Base-by-base conservation (phyloP, 2,329 filamentous ascomycete species). In the Scopulariopsis brevicaulis region DNA sequence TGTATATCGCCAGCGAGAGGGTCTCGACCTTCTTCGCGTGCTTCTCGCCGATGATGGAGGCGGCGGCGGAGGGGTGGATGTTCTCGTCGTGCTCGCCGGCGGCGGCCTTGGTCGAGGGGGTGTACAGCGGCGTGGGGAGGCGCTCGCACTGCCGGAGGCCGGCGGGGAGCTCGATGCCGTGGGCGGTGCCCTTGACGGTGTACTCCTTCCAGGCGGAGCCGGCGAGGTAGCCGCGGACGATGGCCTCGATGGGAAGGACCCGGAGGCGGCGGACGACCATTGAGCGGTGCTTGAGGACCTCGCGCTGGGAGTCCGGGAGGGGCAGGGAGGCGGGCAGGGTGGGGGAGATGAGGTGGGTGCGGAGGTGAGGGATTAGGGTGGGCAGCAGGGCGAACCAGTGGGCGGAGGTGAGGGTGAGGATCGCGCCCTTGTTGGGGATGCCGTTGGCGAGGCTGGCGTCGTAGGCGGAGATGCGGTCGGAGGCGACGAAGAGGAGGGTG, bases 381-480 rank as follows among this genome's bases (percentile, higher is more conserved):
- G 71, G 65, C 55, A 79, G 73, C 18, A 80, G 73, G 43, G 69
- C 65, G 70, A 84, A 83, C 80, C 80, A 84, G 65, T 80, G 76
- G 15, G 75, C 75, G 55, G 69, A 71, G 60, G 75, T 65, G 61
- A 71, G 67, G 51, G 58, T 59, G 55, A 82, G 72, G 56, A 82
- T 71, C 59, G 70, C 69, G 63, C 81, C 81, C 73, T 83, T 83
- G 67, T 74, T 67, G 53, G 76, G 74, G 55, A 81, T 75, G 62
- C 76, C 76, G 65, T 94, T 96, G 65, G 82, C 75, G 79, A 96
- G 85, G 65, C 96, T 84, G 65, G 95, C 90, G 79, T 97, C 93
- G 77, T 93, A 97, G 58, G 94, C 94, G 25, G 90, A 96, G 70
- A 96, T 94, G 64, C 94, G 87, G 74, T 96, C 92, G 15, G 89